phyloP scores from a whole-genome alignment of 208 protist genomes.

The Leptomonas seymouri region DNA sequence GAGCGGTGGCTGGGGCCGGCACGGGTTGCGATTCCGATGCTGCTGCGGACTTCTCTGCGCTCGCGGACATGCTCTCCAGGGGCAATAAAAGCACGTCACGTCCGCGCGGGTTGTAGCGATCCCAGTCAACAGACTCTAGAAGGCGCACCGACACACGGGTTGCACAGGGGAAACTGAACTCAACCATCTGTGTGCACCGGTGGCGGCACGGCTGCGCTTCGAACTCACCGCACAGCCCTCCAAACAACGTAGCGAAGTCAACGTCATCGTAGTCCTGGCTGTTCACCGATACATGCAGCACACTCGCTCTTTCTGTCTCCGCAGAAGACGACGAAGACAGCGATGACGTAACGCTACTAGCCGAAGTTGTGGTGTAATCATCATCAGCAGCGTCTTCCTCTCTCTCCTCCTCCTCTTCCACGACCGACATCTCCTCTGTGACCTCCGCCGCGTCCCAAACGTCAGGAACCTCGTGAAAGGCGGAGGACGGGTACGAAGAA shows the following conservation, averaged over 20 bases:
- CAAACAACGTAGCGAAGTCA: constrained; percentile 1
- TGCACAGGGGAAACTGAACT: constrained; percentile 21
- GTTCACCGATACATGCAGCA: constrained; percentile 14
- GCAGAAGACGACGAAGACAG: constrained; percentile 2
- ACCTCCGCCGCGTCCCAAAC: constrained; percentile 12
- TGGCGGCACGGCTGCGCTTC: constrained; percentile 29
- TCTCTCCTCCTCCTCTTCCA: constrained; percentile 2
- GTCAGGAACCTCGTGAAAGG: constrained; percentile 28
- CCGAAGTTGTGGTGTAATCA: constrained; percentile 6
- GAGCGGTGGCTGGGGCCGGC: not conserved
- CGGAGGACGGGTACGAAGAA: constrained; percentile 31
- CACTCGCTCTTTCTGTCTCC: constrained; percentile 7
- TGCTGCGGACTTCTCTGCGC: constrained; percentile 1
- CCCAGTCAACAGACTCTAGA: constrained; percentile 12
- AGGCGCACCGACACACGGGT: constrained; percentile 31
- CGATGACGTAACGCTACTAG: constrained; percentile 3
- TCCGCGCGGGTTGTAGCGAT: constrained; percentile 1
- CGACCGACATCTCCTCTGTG: no score
- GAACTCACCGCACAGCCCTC: constrained; percentile 12
- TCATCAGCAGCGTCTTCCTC: constrained; percentile 9
- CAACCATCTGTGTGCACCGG: constrained; percentile 26
- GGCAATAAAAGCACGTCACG: constrained; percentile 28
- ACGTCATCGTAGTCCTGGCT: constrained; percentile 6
- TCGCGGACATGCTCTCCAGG: constrained; percentile 24
- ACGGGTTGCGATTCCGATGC: not conserved